Conservation (phyloP, 1,139 yeast species). For the Saccharomyces hybrid region DNA sequence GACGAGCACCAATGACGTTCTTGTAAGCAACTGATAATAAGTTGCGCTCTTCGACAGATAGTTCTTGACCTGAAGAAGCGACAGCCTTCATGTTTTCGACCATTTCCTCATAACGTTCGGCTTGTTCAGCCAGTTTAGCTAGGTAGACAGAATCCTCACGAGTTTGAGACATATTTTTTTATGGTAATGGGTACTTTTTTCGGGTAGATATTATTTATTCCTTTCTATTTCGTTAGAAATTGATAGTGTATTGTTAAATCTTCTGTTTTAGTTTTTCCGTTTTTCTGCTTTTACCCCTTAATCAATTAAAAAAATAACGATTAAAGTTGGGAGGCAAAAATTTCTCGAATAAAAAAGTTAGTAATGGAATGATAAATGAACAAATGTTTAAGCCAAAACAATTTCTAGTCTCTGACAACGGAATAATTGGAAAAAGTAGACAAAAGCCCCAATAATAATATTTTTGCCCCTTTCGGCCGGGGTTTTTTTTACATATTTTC, state of each 20-base stretch:
- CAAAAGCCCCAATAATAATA: no score
- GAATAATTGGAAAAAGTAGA: no score
- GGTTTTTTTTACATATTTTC: neutral
- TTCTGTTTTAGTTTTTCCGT: neutral
- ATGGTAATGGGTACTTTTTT: neutral
- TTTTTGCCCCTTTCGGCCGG: neutral
- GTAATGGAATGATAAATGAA: neutral
- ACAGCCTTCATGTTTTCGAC: constrained; percentile 98
- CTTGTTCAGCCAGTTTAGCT: constrained; percentile 99
- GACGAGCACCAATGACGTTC: constrained; percentile 97
- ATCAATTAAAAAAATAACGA: neutral
- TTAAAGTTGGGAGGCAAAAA: neutral
- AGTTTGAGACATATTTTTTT: constrained; percentile 35
- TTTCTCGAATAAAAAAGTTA: neutral
- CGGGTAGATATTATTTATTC: neutral
- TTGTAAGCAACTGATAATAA: constrained; percentile 95
- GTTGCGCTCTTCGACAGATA: constrained; percentile 96
- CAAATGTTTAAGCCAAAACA: neutral
- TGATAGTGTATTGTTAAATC: neutral
- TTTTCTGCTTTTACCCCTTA: neutral
- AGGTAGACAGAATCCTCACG: constrained; percentile 98
- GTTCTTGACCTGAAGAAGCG: constrained; percentile 91
- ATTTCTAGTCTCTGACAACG: neutral
- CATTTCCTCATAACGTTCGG: constrained; percentile 99
- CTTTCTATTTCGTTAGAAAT: neutral